Percentiles rank a stretch among this genome's conserved stretches.
Conservation (phyloP, 345 rosid genomes). For the Acer saccharum region DNA sequence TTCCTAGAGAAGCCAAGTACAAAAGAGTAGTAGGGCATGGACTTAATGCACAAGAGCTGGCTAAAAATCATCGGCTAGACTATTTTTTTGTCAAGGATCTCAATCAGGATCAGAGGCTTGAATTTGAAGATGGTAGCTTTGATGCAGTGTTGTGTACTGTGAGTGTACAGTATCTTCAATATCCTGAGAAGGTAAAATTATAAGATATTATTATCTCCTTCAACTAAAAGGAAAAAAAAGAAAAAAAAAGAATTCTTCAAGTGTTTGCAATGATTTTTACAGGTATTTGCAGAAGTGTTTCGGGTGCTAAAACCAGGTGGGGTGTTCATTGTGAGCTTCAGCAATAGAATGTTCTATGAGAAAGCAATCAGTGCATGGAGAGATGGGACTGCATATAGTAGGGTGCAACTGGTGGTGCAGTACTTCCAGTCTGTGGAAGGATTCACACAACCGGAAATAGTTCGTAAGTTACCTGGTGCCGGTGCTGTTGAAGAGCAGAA, state of each 20-base stretch:
- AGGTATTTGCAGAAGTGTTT: constrained; percentile 79
- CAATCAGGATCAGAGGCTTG: constrained; percentile 62
- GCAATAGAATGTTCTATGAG: constrained; percentile 90
- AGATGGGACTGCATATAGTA: constrained; percentile 73
- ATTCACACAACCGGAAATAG: constrained; percentile 67
- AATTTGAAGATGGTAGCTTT: constrained; percentile 54
- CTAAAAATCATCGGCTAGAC: constrained; percentile 66
- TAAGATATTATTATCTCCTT: background rate
- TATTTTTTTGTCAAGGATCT: constrained; percentile 68
- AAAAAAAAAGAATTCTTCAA: background rate
- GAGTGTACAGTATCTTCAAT: constrained; percentile 85
- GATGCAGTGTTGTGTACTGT: constrained; percentile 82
- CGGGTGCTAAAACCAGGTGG: constrained; percentile 84
- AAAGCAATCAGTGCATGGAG: constrained; percentile 84
- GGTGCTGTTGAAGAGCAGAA: constrained; percentile 29
- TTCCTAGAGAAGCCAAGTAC: constrained; percentile 63
- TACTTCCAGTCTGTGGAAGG: constrained; percentile 79
- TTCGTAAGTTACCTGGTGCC: constrained; percentile 45
- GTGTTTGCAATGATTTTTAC: background rate
- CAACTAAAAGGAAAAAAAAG: background rate
- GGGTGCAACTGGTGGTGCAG: constrained; percentile 71
- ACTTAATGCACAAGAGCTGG: constrained; percentile 89
- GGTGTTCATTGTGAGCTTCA: constrained; percentile 75
- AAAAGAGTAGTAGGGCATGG: constrained; percentile 90
- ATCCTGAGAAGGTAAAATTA: constrained; percentile 73